Conservation (phyloP, 495 filamentous ascomycete species). For the Penicillium flavigenum region DNA sequence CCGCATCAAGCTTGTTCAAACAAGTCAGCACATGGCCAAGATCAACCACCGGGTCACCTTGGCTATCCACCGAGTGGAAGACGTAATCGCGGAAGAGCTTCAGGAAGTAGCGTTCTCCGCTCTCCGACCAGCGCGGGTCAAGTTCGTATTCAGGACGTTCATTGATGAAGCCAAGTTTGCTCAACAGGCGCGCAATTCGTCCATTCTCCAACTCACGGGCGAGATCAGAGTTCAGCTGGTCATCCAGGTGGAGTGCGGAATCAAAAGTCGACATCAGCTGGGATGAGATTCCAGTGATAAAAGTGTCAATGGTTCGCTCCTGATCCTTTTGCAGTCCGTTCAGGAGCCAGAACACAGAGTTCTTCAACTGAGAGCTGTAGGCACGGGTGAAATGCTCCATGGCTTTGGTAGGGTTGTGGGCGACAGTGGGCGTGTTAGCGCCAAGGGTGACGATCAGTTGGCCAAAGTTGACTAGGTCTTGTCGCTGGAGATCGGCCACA, state of each 20-base stretch:
- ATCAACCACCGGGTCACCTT: constrained; percentile 76
- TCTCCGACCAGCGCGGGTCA: constrained; percentile 79
- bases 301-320: constrained; percentile 70
- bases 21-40: constrained; percentile 80
- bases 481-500: constrained; percentile 74
- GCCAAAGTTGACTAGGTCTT: constrained; percentile 86
- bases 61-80: constrained; percentile 88
- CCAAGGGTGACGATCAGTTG: constrained; percentile 77
- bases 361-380: constrained; percentile 72
- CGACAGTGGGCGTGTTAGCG: constrained; percentile 56
- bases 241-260: constrained; percentile 68
- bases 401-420: constrained; percentile 57
- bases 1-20: constrained; percentile 90
- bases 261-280: constrained; percentile 72
- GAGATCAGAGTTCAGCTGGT: constrained; percentile 68
- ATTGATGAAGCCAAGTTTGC: constrained; percentile 80
- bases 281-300: constrained; percentile 71
- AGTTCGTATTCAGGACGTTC: constrained; percentile 84
- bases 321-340: constrained; percentile 48
- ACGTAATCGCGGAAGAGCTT: constrained; percentile 96
- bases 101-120: constrained; percentile 82
- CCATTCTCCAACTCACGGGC: constrained; percentile 85
- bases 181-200: constrained; percentile 76
- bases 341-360: constrained; percentile 75
- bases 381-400: constrained; percentile 70